Base-by-base conservation (phyloP, 352 stramenopile genomes). In the Phytophthora macrochlamydospora region DNA sequence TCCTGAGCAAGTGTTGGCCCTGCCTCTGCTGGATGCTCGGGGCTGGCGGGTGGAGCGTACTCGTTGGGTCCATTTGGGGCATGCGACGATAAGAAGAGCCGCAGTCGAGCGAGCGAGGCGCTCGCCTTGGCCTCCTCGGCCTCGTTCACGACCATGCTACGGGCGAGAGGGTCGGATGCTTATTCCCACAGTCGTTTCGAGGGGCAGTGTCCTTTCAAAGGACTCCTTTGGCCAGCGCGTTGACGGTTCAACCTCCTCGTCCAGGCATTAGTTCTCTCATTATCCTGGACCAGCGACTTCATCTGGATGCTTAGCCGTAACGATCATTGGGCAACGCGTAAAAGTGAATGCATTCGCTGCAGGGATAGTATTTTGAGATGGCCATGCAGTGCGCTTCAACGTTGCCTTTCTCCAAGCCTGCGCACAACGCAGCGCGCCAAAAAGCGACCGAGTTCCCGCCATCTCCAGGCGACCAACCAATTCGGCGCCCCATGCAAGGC, bases 41-140 rank as follows among this genome's bases (percentile, higher is more conserved):
- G 63, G 9, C 46, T 62, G 35, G 65, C 13, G 4, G 35, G 18
- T 12, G 9, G 52, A 49, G 43, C 14, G 32, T 49, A 29, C 18
- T 76, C 55, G 6, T 28, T 48, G 24, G 56, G 28, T 44, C 60
- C 59, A 56, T 70, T 68, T 24, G 75, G 64, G 7, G 71, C 53
- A 54, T 83, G 75, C 1, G 75, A 73, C 13, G 71, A 75, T 29
- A 83, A 38, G 54, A 83, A 81, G 49, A 79, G 50, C 33, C 71
- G 65, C 32, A 83, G 35, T 4, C 72, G 65, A 12, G 71, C 69
- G 24, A 83, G 62, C 3, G 75, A 81, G 1, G 70, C 62, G 7
- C 53, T 69, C 29, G 60, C 49, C 30, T 71, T 74, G 6, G 52
- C 53, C 1, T 73, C 69, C 3, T 69, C 51, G 14, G 38, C 55